These are phyloP conservation scores for Xylaria polymorpha DNA, from an alignment of 2,329 filamentous ascomycete species.

Conservation along the genomic window DNA sequence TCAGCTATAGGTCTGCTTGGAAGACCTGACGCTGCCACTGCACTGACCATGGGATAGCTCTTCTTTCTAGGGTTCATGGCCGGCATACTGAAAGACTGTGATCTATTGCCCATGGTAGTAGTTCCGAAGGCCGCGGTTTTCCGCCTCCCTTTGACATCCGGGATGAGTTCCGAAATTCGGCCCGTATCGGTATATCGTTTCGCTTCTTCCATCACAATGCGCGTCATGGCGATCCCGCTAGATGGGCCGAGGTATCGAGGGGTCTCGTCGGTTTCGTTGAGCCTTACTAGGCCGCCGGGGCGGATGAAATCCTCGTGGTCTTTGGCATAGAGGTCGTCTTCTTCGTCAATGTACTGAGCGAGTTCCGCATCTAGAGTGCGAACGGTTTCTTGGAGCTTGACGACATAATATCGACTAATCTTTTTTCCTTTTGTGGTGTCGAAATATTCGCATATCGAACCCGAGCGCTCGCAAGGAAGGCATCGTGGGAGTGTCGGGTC, in stretches of 20 bases:
- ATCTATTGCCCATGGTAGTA: conserved; percentile 60
- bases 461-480: conserved; percentile 90
- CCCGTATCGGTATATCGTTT: conserved; percentile 93
- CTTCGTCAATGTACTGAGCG: conserved; percentile 80
- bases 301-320: conserved; percentile 88
- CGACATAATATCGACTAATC: conserved; percentile 91
- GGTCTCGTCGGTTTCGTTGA: conserved; percentile 86
- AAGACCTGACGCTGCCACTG: conserved; percentile 79
- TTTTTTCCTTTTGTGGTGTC: conserved; percentile 88
- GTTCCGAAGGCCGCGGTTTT: conserved; percentile 51
- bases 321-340: conserved; percentile 77
- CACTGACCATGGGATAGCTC: conserved; percentile 90
- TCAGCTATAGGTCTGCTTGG: conserved; percentile 80
- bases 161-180: conserved; percentile 91
- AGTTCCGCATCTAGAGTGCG: conserved; percentile 85
- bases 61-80: conserved; percentile 72
- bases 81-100: conserved; percentile 70
- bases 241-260: conserved; percentile 92
- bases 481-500: conserved; percentile 93
- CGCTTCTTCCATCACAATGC: conserved; percentile 94
- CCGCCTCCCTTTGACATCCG: conserved; percentile 73
- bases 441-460: conserved; percentile 93
- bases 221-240: conserved; percentile 94
- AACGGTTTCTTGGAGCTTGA: conserved; percentile 89
- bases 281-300: conserved; percentile 84